Evolutionary conservation across 116 monocot genomes (phyloP).

Genomic region (Iris pallida): DNA sequence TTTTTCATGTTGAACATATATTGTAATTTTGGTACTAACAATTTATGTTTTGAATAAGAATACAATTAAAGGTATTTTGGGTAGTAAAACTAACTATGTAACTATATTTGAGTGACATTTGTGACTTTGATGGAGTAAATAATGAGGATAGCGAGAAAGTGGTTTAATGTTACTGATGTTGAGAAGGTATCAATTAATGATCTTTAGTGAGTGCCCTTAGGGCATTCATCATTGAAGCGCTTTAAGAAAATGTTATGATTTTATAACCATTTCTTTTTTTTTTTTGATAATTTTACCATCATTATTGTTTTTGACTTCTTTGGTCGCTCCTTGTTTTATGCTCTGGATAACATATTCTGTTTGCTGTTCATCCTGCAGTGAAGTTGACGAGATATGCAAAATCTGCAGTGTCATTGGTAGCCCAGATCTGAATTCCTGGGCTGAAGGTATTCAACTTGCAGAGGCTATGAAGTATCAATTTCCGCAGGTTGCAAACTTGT

Average conservation of each 20-base stretch:
- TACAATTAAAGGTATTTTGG: too few relatives aligned
- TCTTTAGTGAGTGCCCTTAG: not conserved
- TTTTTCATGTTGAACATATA: too few relatives aligned
- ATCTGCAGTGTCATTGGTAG: conserved; percentile 87
- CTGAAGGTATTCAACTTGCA: conserved; percentile 72
- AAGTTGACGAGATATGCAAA: conserved; percentile 90
- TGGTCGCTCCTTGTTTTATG: not conserved
- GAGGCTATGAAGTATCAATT: conserved; percentile 61
- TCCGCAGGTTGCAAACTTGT: conserved; percentile 55
- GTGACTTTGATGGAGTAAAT: too few relatives aligned
- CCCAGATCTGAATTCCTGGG: conserved; percentile 62
- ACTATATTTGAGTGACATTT: too few relatives aligned
- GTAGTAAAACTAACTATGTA: too few relatives aligned
- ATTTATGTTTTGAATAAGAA: too few relatives aligned
- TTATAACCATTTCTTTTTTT: conserved; percentile 2
- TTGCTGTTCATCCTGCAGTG: conserved; percentile 36
- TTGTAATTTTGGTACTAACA: too few relatives aligned
- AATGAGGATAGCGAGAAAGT: too few relatives aligned
- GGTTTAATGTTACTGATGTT: not conserved
- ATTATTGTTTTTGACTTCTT: not conserved
- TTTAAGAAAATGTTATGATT: not conserved
- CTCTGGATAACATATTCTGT: not conserved
- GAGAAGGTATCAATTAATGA: too few relatives aligned
- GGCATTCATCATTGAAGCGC: not conserved
- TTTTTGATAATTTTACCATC: not conserved